These are phyloP conservation scores for Taxillus chinensis DNA, from an alignment of 164 flowering plant species.

Conservation along the genomic window DNA sequence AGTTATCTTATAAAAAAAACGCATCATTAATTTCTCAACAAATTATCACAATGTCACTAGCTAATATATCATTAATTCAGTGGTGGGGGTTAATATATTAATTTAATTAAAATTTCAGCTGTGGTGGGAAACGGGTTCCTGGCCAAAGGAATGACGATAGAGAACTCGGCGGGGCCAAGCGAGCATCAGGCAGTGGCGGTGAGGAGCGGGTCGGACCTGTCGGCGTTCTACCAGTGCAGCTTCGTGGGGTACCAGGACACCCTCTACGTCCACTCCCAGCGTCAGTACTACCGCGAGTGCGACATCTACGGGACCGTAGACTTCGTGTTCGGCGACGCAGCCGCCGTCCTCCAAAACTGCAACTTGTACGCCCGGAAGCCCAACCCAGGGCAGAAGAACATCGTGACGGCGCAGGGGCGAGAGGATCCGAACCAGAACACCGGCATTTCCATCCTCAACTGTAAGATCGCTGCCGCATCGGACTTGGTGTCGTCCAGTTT, in stretches of 20 bases:
- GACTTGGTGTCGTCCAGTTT: slow-evolving; percentile 37
- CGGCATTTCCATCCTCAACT: slow-evolving; percentile 50
- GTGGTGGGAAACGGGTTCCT: slow-evolving; percentile 43
- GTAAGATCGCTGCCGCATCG: slow-evolving; percentile 54
- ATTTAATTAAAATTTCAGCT: slow-evolving; percentile 23
- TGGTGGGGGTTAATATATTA: no score
- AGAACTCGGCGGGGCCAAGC: slow-evolving; percentile 52
- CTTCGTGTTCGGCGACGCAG: slow-evolving; percentile 61
- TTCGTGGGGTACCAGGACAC: slow-evolving; percentile 64
- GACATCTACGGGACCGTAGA: slow-evolving; percentile 56
- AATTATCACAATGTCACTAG: no score
- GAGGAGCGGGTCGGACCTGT: slow-evolving; percentile 37
- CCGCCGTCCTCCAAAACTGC: slow-evolving; percentile 42
- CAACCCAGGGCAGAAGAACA: slow-evolving; percentile 36
- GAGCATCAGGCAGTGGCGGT: slow-evolving; percentile 67
- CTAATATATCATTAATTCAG: no score
- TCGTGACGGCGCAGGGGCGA: slow-evolving; percentile 80
- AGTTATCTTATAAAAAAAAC: no score
- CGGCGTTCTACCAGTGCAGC: slow-evolving; percentile 51
- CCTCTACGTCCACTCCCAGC: slow-evolving; percentile 44
- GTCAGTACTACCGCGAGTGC: slow-evolving; percentile 55
- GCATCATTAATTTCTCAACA: no score
- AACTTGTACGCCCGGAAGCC: slow-evolving; percentile 46
- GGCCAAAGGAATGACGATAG: slow-evolving; percentile 42
- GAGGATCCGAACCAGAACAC: slow-evolving; percentile 78